phyloP scores from a whole-genome alignment of 805 yeast species.

The Hanseniaspora taiwanica region DNA sequence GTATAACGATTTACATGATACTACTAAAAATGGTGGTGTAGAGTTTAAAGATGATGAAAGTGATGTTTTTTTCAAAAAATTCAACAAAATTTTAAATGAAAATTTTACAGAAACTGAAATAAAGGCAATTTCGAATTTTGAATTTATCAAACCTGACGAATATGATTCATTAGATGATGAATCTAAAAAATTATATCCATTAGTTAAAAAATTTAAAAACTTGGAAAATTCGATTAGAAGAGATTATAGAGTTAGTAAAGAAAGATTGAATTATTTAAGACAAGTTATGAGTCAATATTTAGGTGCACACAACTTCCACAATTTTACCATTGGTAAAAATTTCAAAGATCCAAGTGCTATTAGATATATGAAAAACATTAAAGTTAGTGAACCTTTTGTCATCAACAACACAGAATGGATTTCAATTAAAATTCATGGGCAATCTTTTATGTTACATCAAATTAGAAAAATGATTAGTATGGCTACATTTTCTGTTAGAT shows the following conservation, averaged over 20 bases:
- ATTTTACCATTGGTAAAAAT: slow-evolving; percentile 69
- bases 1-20: slow-evolving; percentile 40
- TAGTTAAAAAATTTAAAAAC: slow-evolving; percentile 40
- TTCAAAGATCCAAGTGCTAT: slow-evolving; percentile 77
- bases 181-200: slow-evolving; percentile 16
- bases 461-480: slow-evolving; percentile 95
- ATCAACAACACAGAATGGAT: slow-evolving; percentile 94
- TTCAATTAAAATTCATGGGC: slow-evolving; percentile 92
- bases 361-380: slow-evolving; percentile 67
- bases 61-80: slow-evolving; percentile 53
- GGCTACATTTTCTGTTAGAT: slow-evolving; percentile 76
- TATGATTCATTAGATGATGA: slow-evolving; percentile 17
- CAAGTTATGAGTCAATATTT: slow-evolving; percentile 57
- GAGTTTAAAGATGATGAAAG: slow-evolving; percentile 45
- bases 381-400: slow-evolving; percentile 78
- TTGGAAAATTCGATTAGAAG: slow-evolving; percentile 59
- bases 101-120: slow-evolving; percentile 20
- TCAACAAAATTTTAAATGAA: slow-evolving; percentile 27
- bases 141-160: slow-evolving; percentile 5
- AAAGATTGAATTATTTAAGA: slow-evolving; percentile 50
- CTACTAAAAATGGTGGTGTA: slow-evolving; percentile 3
- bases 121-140: slow-evolving; percentile 16
- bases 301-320: slow-evolving; percentile 89
- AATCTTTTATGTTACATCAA: slow-evolving; percentile 95
- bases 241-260: slow-evolving; percentile 48